phyloP scores from a whole-genome alignment of 1,284 basidiomycete species.

The Sporisorium sorghi region DNA sequence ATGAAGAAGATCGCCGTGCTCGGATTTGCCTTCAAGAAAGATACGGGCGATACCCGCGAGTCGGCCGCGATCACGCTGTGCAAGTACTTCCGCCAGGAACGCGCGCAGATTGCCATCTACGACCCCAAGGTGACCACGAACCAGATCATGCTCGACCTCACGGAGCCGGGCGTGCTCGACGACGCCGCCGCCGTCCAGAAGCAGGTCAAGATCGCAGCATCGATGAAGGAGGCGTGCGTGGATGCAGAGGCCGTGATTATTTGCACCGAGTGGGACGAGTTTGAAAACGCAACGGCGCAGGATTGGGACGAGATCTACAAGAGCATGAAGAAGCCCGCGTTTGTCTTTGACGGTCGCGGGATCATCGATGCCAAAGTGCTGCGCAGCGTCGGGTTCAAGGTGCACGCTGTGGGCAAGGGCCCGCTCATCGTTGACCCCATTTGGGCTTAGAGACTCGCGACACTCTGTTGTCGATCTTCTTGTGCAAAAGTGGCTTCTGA shows the following conservation, averaged over 20 bases:
- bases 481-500: background rate
- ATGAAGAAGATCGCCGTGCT: conserved; percentile 96
- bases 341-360: conserved; percentile 84
- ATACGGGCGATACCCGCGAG: conserved; percentile 76
- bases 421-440: conserved; percentile 65
- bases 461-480: background rate
- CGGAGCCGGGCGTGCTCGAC: conserved; percentile 73
- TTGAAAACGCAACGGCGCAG: conserved; percentile 76
- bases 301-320: conserved; percentile 88
- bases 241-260: conserved; percentile 91
- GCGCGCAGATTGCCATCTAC: conserved; percentile 86
- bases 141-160: conserved; percentile 73
- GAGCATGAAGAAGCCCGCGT: conserved; percentile 87
- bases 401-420: conserved; percentile 72
- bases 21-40: conserved; percentile 76
- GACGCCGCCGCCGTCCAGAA: conserved; percentile 78
- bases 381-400: conserved; percentile 90
- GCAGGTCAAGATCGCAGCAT: conserved; percentile 81
- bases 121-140: conserved; percentile 81
- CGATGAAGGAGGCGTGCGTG: conserved; percentile 87
- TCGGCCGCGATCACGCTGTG: conserved; percentile 95
- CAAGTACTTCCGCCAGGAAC: conserved; percentile 91
- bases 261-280: conserved; percentile 81
- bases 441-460: conserved; percentile 49
- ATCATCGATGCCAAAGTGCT: conserved; percentile 84